These are phyloP conservation scores for Termitomyces sp. DNA, from an alignment of 768 basidiomycete genomes.

Conservation along the genomic window DNA sequence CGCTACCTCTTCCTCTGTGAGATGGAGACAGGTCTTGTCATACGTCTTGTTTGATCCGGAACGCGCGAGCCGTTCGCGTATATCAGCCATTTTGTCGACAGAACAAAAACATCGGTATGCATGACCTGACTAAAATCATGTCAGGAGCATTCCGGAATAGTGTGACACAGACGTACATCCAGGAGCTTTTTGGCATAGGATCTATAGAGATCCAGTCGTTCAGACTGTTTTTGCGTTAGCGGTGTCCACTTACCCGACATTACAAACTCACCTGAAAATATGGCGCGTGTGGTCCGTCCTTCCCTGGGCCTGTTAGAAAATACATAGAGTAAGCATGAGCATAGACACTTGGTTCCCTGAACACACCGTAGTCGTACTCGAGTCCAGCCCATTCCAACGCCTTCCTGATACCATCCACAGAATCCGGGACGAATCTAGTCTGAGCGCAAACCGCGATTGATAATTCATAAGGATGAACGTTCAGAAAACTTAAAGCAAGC, in stretches of 20 bases:
- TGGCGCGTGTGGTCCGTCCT: conserved; percentile 72
- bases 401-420: conserved; percentile 74
- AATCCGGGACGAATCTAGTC: conserved; percentile 79
- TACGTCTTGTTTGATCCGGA: conserved; percentile 79
- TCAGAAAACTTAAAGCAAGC: conserved; percentile 14
- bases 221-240: conserved; percentile 53
- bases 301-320: conserved; percentile 62
- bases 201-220: conserved; percentile 84
- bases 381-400: conserved; percentile 90
- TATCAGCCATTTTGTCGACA: conserved; percentile 61
- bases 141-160: neutral
- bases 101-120: conserved; percentile 97
- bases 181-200: conserved; percentile 70
- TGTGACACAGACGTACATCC: conserved; percentile 45
- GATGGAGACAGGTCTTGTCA: conserved; percentile 82
- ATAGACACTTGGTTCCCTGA: neutral
- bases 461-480: neutral
- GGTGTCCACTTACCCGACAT: too few species aligned
- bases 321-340: neutral
- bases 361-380: conserved; percentile 84
- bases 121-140: conserved; percentile 59
- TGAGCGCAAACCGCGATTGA: conserved; percentile 25
- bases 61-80: conserved; percentile 66
- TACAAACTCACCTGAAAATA: conserved; percentile 69
- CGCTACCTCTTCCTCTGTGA: conserved; percentile 83